Evolutionary conservation across 495 filamentous ascomycete species (phyloP).

Genomic region (Xylaria longipes): DNA sequence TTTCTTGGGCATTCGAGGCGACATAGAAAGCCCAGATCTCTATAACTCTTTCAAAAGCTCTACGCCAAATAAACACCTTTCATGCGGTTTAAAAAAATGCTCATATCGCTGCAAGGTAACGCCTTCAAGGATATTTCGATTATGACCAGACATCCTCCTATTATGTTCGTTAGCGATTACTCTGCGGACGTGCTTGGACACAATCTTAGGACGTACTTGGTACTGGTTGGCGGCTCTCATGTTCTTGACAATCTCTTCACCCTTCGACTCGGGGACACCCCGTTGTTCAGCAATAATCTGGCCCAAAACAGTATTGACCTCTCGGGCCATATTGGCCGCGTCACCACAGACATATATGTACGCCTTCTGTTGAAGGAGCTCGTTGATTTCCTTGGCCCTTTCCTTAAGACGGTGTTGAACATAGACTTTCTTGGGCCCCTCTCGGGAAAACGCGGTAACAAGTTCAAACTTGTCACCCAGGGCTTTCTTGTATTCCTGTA

Average conservation of each 20-base stretch:
- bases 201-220: constrained; percentile 64
- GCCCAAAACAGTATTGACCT: constrained; percentile 84
- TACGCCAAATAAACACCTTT: constrained; percentile 31
- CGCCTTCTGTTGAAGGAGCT: constrained; percentile 82
- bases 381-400: constrained; percentile 81
- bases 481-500: constrained; percentile 76
- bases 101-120: constrained; percentile 30
- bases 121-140: constrained; percentile 14
- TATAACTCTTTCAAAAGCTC: constrained; percentile 35
- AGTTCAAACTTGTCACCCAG: constrained; percentile 88
- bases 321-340: constrained; percentile 96
- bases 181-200: not conserved
- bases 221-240: constrained; percentile 95
- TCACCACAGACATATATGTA: constrained; percentile 99
- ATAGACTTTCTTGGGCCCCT: constrained; percentile 86
- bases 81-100: constrained; percentile 40
- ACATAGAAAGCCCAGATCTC: constrained; percentile 31
- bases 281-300: constrained; percentile 86
- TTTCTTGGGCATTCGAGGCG: constrained; percentile 12
- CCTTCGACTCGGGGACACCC: constrained; percentile 79
- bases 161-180: constrained; percentile 36
- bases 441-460: constrained; percentile 92
- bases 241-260: constrained; percentile 93
- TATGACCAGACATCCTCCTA: constrained; percentile 92
- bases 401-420: constrained; percentile 93